Evolutionary conservation across 495 filamentous ascomycete genomes (phyloP).

Genomic region (Pseudotulostoma volvatum): DNA sequence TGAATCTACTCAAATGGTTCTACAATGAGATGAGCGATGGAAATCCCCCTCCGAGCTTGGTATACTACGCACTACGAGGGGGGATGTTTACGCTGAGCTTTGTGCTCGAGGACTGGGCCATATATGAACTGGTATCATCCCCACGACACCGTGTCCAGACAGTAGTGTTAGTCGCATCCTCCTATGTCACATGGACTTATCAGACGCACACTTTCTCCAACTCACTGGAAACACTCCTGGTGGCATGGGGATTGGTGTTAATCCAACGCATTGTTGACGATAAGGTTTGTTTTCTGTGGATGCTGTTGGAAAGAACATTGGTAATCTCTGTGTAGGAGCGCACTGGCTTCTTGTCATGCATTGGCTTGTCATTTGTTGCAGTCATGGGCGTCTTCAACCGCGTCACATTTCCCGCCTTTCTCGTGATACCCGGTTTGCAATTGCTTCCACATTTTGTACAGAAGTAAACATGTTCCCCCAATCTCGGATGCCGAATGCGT

Average conservation of each 20-base stretch:
- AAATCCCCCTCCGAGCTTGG: slow-evolving; percentile 45
- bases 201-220: slow-evolving; percentile 99
- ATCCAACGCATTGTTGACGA: slow-evolving; percentile 66
- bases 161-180: slow-evolving; percentile 72
- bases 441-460: slow-evolving; percentile 70
- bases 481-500: no score
- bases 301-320: no score
- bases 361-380: slow-evolving; percentile 59
- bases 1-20: slow-evolving; percentile 79
- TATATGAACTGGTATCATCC: slow-evolving; percentile 66
- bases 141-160: slow-evolving; percentile 54
- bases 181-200: slow-evolving; percentile 97
- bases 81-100: slow-evolving; percentile 91
- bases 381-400: slow-evolving; percentile 86
- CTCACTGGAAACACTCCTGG: slow-evolving; percentile 80
- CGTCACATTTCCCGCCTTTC: slow-evolving; percentile 89
- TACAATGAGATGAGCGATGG: slow-evolving; percentile 44
- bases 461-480: slow-evolving; percentile 38
- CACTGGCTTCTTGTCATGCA: slow-evolving; percentile 56
- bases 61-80: slow-evolving; percentile 75
- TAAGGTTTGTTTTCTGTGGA: slow-evolving; percentile 46
- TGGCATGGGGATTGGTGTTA: slow-evolving; percentile 81
- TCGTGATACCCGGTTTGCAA: slow-evolving; percentile 63
- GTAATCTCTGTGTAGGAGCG: slow-evolving; percentile 40
- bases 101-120: slow-evolving; percentile 91